phyloP scores from a whole-genome alignment of 2,329 filamentous ascomycete genomes.

The Cladosporium sp. region DNA sequence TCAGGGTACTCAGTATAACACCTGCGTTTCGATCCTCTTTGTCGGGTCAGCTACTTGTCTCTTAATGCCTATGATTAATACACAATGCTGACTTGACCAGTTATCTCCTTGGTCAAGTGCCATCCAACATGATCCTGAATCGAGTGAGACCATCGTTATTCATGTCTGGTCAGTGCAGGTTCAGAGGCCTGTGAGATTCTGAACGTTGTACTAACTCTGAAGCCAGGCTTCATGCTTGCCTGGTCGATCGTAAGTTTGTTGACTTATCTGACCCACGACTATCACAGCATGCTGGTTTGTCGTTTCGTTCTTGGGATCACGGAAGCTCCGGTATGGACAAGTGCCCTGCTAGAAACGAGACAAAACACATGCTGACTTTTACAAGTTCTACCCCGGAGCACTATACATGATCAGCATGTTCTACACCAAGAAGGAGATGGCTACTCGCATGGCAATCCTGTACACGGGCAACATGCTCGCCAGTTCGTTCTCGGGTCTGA shows the following conservation, averaged over 20 bases:
- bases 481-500: conserved; percentile 4
- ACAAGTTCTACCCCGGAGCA: conserved; percentile 4
- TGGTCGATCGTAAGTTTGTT: conserved; percentile 32
- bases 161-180: conserved; percentile 24
- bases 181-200: background rate
- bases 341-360: background rate
- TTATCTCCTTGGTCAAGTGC: conserved; percentile 39
- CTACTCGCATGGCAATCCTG: conserved; percentile 3
- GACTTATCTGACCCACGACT: conserved; percentile 22
- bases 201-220: background rate
- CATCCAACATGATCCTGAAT: conserved; percentile 45
- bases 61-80: background rate
- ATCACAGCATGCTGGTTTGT: conserved; percentile 22
- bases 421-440: conserved; percentile 35
- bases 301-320: conserved; percentile 20
- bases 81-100: background rate
- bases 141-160: conserved; percentile 41
- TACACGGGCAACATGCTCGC: conserved; percentile 9
- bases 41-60: background rate
- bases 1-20: conserved; percentile 54
- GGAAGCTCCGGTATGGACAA: conserved; percentile 8
- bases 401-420: conserved; percentile 29
- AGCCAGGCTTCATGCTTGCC: conserved; percentile 17
- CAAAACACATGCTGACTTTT: background rate
- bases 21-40: conserved; percentile 46